phyloP scores from a whole-genome alignment of 2,329 filamentous ascomycete species.

The Paramyrothecium sp. region DNA sequence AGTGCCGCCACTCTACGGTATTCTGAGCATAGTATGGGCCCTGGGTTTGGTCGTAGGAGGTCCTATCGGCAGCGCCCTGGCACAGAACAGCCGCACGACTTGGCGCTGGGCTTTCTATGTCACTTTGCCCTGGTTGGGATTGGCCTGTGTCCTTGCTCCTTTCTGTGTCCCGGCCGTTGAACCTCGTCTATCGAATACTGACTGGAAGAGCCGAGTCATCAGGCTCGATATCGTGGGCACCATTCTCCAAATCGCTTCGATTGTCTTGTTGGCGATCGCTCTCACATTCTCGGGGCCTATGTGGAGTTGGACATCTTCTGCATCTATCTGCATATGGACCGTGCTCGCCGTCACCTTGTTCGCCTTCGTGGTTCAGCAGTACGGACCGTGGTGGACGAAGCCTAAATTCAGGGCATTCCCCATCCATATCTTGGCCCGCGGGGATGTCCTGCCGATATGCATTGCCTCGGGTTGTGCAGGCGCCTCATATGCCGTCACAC shows the following conservation, averaged over 20 bases:
- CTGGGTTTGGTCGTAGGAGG: constrained; percentile 18
- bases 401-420: constrained; percentile 38
- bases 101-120: constrained; percentile 52
- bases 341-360: constrained; percentile 36
- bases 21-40: constrained; percentile 23
- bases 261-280: constrained; percentile 41
- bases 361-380: neutral
- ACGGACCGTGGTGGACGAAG: neutral
- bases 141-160: constrained; percentile 37
- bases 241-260: constrained; percentile 23
- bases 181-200: constrained; percentile 15
- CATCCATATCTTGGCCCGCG: constrained; percentile 15
- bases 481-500: constrained; percentile 33
- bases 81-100: constrained; percentile 29
- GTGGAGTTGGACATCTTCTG: constrained; percentile 45
- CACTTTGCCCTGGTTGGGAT: constrained; percentile 43
- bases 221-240: constrained; percentile 29
- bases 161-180: constrained; percentile 39
- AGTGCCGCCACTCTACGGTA: constrained; percentile 10
- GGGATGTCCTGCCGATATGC: constrained; percentile 39
- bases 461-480: constrained; percentile 34
- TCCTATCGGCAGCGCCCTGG: constrained; percentile 27
- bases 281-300: constrained; percentile 49
- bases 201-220: constrained; percentile 11
- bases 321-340: constrained; percentile 45